Base-by-base conservation (phyloP, 495 filamentous ascomycete genomes). In the Chaetomidium leptoderma region DNA sequence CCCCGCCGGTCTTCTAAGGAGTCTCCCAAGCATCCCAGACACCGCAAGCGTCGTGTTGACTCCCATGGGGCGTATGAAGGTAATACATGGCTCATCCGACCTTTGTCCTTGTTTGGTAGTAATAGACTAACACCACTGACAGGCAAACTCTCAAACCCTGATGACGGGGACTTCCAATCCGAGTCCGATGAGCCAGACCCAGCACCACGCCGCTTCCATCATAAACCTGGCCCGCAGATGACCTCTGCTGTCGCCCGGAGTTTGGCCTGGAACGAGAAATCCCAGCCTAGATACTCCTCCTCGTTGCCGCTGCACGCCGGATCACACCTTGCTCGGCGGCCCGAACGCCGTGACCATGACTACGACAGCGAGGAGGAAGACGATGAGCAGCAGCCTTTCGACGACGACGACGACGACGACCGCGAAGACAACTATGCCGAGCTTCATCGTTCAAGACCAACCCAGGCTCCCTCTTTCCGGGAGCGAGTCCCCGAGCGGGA, bases 281-380 rank as follows among this genome's bases (percentile, higher is more conserved):
- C 51, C 17, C 52, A 53, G n/a, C 39, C 51, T 10, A 8, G 54
- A 26, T 69, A 63, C 42, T 64, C 66, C 0, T 66, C 66, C 14
- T 66, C 66, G 0, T 64, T 63, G 63, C 64, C 66, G 0, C 37
- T 59, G 26, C 57, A 63, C 9, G 26, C 17, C 23, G 55, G 51
- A 0, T 40, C 48, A n/a, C 59, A 52, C 11, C 43, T 52, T 4
- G 39, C 24, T 16, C 33, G 26, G 19, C 40, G 40, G 9, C 37
- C 44, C 13, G 1, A 17, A 17, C 55, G 24, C 26, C 51, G 39
- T 17, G 43, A 57, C 1, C 30, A 48, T 5, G 33, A 50, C 17
- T 30, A 27, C 43, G 24, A 37, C 32, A 32, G 16, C 32, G 32
- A 45, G 19, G 58, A 54, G 14, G 64, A 69, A 40, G 69, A 67